These are phyloP conservation scores for Aspergillus nanangensis DNA, from an alignment of 495 filamentous ascomycete genomes.

Conservation along the genomic window DNA sequence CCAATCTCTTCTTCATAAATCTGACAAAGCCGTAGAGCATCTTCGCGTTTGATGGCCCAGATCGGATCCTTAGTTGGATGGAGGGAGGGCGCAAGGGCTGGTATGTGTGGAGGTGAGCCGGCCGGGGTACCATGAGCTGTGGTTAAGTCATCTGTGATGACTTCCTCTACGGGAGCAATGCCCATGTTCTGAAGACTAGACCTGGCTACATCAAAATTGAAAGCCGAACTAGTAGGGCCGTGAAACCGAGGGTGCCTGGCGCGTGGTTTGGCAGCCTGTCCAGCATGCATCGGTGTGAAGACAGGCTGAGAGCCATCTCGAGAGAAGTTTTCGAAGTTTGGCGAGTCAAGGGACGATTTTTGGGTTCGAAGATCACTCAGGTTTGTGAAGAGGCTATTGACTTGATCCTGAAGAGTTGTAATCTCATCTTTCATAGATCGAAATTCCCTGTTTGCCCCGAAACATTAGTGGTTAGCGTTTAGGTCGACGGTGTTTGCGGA, in stretches of 20 bases:
- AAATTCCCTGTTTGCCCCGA: conserved; percentile 61
- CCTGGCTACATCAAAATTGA: conserved; percentile 82
- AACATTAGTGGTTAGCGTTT: conserved; percentile 7
- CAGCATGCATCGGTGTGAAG: conserved; percentile 29
- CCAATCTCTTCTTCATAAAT: conserved; percentile 82
- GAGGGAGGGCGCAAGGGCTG: conserved; percentile 21
- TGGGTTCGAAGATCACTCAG: conserved; percentile 59
- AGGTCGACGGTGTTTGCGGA: not conserved
- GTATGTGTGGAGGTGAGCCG: conserved; percentile 42
- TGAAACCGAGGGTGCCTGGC: conserved; percentile 63
- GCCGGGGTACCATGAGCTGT: conserved; percentile 48
- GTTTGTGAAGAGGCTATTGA: conserved; percentile 67
- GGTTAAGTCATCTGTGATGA: conserved; percentile 51
- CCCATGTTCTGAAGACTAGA: conserved; percentile 88
- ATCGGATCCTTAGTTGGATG: conserved; percentile 64
- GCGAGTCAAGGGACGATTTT: conserved; percentile 31
- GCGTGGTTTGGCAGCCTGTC: conserved; percentile 32
- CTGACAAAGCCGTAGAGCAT: conserved; percentile 64
- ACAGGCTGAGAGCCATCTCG: conserved; percentile 34
- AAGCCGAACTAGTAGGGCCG: conserved; percentile 81
- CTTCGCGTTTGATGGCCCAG: conserved; percentile 65
- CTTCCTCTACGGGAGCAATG: conserved; percentile 54
- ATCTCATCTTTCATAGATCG: conserved; percentile 73
- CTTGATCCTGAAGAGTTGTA: conserved; percentile 73
- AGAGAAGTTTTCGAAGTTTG: conserved; percentile 32